Base-by-base conservation (phyloP, 2,329 filamentous ascomycete species). In the Diaporthe ilicicola region DNA sequence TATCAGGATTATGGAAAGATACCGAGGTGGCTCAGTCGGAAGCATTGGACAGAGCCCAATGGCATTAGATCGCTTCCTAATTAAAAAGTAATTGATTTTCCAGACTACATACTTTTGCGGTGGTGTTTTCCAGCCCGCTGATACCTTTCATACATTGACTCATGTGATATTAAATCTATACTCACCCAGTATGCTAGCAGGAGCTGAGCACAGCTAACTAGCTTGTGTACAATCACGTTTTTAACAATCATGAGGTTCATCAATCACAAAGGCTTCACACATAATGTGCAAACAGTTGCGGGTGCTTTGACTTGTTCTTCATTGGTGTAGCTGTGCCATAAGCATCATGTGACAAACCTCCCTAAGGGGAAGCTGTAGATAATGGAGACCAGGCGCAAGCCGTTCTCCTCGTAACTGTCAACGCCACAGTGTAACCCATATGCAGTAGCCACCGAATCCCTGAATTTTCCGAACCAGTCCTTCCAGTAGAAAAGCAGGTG, bases 361-460 rank as follows among this genome's bases (percentile, higher is more conserved):
- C 61, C 64, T 39, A 37, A n/a, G n/a, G 51, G 34, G 42, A 66
- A 24, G 69, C 22, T 67, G 71, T 55, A 70, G 70, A 73, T 70
- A 83, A 81, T 90, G 86, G 87, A 85, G 88, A 90, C 88, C 88
- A 90, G 88, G 88, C 87, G 83, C 83, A 83, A 81, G 90, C 90
- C 90, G 90, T 92, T 91, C 90, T 85, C 88, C 90, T 88, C 90
- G 90, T 91, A 87, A 85, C 89, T 91, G 89, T 90, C 89, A 89
- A 87, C 86, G 86, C 87, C 88, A 88, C 85, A 88, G 84, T 82
- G 81, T 84, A 84, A 82, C 83, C 85, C 84, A 86, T 82, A 84
- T 81, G 77, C 78, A 82, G 81, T 66, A 80, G 79, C 81, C 79
- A 71, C 69, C 69, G 66, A 72, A 74, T 72, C 59, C 69, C 71